A percentile compares a stretch with the other conserved stretches of the same genome.
Conservation (phyloP, 2,329 filamentous ascomycete species). For the Clonostachys sp. region DNA sequence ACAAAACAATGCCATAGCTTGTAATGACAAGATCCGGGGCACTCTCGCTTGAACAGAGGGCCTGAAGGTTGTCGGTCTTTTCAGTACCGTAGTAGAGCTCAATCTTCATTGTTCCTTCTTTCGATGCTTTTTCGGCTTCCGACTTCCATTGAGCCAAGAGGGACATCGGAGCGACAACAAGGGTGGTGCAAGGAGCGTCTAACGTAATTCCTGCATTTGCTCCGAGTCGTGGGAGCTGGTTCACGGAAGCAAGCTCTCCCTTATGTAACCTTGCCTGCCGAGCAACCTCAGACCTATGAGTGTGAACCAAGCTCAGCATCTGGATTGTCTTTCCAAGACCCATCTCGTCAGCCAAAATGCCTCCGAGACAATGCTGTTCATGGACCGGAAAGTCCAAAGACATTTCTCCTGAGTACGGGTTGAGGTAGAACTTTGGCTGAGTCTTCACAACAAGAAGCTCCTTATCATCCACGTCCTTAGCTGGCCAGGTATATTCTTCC, state of each 20-base stretch:
- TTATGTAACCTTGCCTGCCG: conserved; percentile 24
- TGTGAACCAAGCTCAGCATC: conserved; percentile 91
- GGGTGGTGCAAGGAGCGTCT: conserved; percentile 78
- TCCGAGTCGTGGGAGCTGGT: conserved; percentile 58
- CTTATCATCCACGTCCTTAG: conserved; percentile 80
- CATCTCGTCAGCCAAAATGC: conserved; percentile 95
- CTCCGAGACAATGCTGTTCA: conserved; percentile 90
- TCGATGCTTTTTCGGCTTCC: conserved; percentile 87
- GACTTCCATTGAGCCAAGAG: conserved; percentile 96
- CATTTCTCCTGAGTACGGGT: conserved; percentile 92
- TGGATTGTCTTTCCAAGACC: conserved; percentile 97
- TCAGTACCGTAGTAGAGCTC: conserved; percentile 91
- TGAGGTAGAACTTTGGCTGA: conserved; percentile 82
- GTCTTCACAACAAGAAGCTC: conserved; percentile 61
- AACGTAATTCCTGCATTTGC: conserved; percentile 53
- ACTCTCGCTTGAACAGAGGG: conserved; percentile 73
- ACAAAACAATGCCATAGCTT: conserved; percentile 87
- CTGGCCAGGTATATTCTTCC: conserved; percentile 92
- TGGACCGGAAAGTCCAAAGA: conserved; percentile 89
- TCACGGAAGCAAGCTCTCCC: conserved; percentile 37
- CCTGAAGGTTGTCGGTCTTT: conserved; percentile 73
- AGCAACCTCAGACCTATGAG: conserved; percentile 62
- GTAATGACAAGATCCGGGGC: conserved; percentile 92
- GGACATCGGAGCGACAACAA: conserved; percentile 97
- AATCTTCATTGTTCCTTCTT: conserved; percentile 73